A percentile compares a stretch with the other conserved stretches of the same genome.
These are phyloP conservation scores for Blastomyces silverae DNA, from an alignment of 2,329 filamentous ascomycete genomes.

Conservation along the genomic window DNA sequence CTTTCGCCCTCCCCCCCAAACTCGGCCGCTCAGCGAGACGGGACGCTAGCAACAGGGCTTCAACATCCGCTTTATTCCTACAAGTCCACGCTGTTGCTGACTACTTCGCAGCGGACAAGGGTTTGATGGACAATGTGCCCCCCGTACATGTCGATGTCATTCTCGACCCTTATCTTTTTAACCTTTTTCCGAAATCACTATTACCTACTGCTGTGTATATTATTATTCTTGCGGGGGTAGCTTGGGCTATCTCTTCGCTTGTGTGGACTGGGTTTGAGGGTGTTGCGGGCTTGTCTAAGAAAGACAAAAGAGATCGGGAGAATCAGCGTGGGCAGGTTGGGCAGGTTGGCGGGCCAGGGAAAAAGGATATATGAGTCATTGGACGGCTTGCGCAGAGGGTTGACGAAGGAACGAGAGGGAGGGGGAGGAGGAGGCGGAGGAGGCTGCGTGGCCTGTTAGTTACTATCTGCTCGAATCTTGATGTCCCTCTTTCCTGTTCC, in stretches of 20 bases:
- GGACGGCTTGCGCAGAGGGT: background rate
- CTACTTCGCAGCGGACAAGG: slow-evolving; percentile 69
- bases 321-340: no score
- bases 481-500: background rate
- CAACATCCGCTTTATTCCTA: slow-evolving; percentile 54
- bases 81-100: slow-evolving; percentile 70
- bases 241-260: slow-evolving; percentile 46
- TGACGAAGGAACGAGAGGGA: background rate
- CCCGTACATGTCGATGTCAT: slow-evolving; percentile 72
- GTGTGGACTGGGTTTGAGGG: slow-evolving; percentile 31
- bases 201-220: slow-evolving; percentile 66
- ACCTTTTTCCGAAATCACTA: slow-evolving; percentile 72
- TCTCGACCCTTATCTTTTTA: slow-evolving; percentile 76
- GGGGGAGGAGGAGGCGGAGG: background rate
- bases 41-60: background rate
- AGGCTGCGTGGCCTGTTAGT: background rate
- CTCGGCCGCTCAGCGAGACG: slow-evolving; percentile 5
- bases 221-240: slow-evolving; percentile 50
- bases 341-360: background rate
- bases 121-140: slow-evolving; percentile 67
- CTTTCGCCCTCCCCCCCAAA: slow-evolving; percentile 12
- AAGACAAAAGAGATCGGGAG: background rate
- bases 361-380: slow-evolving; percentile 7
- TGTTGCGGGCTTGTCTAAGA: background rate
- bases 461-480: background rate